Evolutionary conservation across 2,329 filamentous ascomycete genomes (phyloP), one percentile per base, ranked within the genome.

Genomic region (Fusarium sp.): DNA sequence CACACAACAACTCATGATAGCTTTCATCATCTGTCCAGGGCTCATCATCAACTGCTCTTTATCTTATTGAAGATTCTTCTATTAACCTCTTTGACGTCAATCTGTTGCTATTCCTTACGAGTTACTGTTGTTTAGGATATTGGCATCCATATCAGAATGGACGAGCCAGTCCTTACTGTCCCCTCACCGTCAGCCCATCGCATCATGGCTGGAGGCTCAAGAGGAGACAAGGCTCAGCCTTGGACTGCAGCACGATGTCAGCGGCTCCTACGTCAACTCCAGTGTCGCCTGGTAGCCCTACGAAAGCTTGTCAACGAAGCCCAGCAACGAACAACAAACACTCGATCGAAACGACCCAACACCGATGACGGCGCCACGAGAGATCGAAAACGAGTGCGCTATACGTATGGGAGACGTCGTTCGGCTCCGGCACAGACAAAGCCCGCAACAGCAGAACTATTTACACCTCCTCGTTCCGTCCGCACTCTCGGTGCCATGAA

Each of bases 211-310:
- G 39, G 59, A 11, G 48, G 27, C 31, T 29, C 29, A 5, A 71
- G 66, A 35, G 45, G 48, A 20, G 52, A 56, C 54, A 65, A 64
- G 43, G 64, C 67, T 14, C 82, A 83, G 52, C 80, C 80, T 14
- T 88, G 87, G 87, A 88, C 85, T 6, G 84, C 86, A 6, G 82
- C 85, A 59, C 80, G 86, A 65, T 88, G 86, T 52, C 83, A 85
- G 57, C 82, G 86, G 3, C 76, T 88, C 7, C 81, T 88, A 20
- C 85, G 86, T 4, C 86, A 87, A 37, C 77, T 88, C 0, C 82
- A 87, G 33, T 82, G 84, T 9, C 83, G 86, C 11, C 73, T 88
- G 27, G 75, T 80, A n/a, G 77, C 81, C 3, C 76, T 88, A 7
- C 82, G 83, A 39, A 84, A 82, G 50, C 78, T 85, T 11, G 76